phyloP scores from a whole-genome alignment of 352 stramenopile species.

The Phytopythium montanum region DNA sequence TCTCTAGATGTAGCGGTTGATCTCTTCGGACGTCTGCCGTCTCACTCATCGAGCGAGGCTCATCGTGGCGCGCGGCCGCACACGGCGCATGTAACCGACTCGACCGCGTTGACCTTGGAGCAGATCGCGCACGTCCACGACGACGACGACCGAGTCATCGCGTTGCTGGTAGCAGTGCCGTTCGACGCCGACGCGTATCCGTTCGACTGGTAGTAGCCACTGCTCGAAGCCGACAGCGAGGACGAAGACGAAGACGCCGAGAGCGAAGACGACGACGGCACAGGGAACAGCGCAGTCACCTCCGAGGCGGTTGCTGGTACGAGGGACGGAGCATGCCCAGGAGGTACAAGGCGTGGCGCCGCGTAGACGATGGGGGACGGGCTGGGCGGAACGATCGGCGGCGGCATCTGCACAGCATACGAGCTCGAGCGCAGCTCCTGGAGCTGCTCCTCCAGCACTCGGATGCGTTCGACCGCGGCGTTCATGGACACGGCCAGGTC shows the following conservation, averaged over 20 bases:
- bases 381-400: slow-evolving; percentile 6
- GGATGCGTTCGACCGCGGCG: slow-evolving; percentile 43
- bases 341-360: neutral
- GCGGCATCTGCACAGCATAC: slow-evolving; percentile 6
- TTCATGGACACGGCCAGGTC: slow-evolving; percentile 60
- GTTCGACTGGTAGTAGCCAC: slow-evolving; percentile 1
- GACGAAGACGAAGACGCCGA: neutral
- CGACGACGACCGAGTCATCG: slow-evolving; percentile 5
- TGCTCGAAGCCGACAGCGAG: neutral
- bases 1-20: neutral
- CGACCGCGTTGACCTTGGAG: slow-evolving; percentile 53
- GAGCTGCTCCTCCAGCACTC: slow-evolving; percentile 52
- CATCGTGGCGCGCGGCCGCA: slow-evolving; percentile 56
- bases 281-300: neutral
- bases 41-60: neutral
- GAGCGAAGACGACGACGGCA: neutral
- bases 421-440: slow-evolving; percentile 10
- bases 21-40: too few species aligned
- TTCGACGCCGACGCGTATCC: neutral
- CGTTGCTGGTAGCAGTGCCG: neutral
- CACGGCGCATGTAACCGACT: slow-evolving; percentile 57
- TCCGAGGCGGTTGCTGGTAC: slow-evolving; percentile 2
- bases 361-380: slow-evolving; percentile 8
- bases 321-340: too few species aligned
- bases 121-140: slow-evolving; percentile 73